A percentile compares a stretch with the other conserved stretches of the same genome.
These are phyloP conservation scores for Bisporella sp. DNA, from an alignment of 2,329 filamentous ascomycete species.

Conservation along the genomic window DNA sequence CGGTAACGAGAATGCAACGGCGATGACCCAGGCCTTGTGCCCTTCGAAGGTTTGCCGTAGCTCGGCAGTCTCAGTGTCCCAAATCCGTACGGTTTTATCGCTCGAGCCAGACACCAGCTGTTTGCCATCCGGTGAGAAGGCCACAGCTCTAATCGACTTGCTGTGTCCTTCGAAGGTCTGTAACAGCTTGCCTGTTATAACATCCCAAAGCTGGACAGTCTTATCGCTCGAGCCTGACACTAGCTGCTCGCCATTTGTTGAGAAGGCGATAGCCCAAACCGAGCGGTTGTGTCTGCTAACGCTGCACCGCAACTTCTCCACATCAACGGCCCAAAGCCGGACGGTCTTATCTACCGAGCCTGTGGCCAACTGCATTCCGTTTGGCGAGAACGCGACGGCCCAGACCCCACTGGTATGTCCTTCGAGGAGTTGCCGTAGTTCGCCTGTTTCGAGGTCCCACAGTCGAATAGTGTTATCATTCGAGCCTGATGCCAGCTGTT, in stretches of 20 bases:
- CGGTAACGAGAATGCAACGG: slow-evolving; percentile 10
- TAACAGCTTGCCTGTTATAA: neutral
- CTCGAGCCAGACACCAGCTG: neutral
- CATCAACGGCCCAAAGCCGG: neutral
- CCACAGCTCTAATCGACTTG: neutral
- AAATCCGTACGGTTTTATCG: neutral
- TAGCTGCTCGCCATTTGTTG: neutral
- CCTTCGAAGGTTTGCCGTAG: neutral
- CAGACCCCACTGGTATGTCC: slow-evolving; percentile 5
- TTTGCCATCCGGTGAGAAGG: neutral
- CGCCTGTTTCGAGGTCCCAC: neutral
- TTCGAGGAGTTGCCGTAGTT: slow-evolving; percentile 6
- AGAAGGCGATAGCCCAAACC: neutral
- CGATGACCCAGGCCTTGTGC: neutral
- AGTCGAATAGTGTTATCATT: slow-evolving; percentile 2
- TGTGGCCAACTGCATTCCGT: neutral
- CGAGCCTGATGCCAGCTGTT: neutral
- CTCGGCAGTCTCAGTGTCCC: neutral
- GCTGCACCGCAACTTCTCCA: neutral
- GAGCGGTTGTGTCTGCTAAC: slow-evolving; percentile 3
- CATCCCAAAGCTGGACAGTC: slow-evolving; percentile 1
- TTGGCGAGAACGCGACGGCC: neutral
- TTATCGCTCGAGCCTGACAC: slow-evolving; percentile 2
- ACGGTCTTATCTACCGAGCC: neutral
- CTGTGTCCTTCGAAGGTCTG: slow-evolving; percentile 4